Evolutionary conservation across 768 basidiomycete species (phyloP).

Genomic region (Pleurotus cornucopiae): DNA sequence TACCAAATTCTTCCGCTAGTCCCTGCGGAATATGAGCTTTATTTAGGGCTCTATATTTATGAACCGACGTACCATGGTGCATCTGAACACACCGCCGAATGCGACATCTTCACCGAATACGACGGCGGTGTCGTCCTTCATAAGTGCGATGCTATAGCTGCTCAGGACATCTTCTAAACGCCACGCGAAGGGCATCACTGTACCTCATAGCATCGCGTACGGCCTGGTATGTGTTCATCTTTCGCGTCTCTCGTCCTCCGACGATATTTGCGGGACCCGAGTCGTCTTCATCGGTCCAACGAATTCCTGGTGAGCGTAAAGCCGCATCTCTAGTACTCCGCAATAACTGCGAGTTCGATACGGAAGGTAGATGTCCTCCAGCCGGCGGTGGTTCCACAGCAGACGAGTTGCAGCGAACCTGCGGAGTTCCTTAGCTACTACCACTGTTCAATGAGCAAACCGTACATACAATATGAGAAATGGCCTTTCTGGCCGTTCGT

Average conservation of each 20-base stretch:
- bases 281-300: conserved; percentile 64
- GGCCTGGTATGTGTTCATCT: conserved; percentile 95
- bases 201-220: conserved; percentile 88
- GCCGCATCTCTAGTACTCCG: conserved; percentile 63
- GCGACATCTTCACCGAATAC: conserved; percentile 92
- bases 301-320: conserved; percentile 66
- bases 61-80: conserved; percentile 68
- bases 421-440: background rate
- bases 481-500: conserved; percentile 17
- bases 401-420: conserved; percentile 49
- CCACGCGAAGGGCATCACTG: conserved; percentile 9
- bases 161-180: background rate
- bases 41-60: background rate
- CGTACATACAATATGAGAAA: conserved; percentile 16
- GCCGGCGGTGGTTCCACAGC: conserved; percentile 64
- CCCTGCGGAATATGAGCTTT: conserved; percentile 41
- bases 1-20: conserved; percentile 89
- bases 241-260: conserved; percentile 81
- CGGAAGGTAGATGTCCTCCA: conserved; percentile 71
- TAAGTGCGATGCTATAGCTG: conserved; percentile 62
- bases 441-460: background rate
- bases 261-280: conserved; percentile 40
- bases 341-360: conserved; percentile 66
- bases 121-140: conserved; percentile 82
- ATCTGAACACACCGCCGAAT: conserved; percentile 93